Conservation (phyloP, 2,329 filamentous ascomycete genomes). For the Xylariaceae sp. region DNA sequence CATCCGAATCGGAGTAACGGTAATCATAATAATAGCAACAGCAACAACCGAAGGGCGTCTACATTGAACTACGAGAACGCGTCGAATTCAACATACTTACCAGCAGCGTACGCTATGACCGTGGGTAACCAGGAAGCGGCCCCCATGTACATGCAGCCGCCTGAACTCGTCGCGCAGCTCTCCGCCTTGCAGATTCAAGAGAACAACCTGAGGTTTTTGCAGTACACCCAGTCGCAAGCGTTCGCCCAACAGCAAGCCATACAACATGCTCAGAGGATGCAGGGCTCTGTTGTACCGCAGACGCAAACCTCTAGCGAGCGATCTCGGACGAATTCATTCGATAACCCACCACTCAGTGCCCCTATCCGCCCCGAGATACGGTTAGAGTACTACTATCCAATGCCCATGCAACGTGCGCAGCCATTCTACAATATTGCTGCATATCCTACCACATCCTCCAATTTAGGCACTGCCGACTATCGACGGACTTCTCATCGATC, state of each 20-base stretch:
- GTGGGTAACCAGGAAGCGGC: conserved; percentile 43
- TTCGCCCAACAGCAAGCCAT: conserved; percentile 41
- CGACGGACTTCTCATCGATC: conserved; percentile 54
- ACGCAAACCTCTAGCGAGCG: conserved; percentile 42
- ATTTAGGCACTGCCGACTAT: conserved; percentile 45
- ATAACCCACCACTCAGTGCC: conserved; percentile 55
- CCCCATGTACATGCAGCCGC: conserved; percentile 43
- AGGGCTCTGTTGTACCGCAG: conserved; percentile 30
- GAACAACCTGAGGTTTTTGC: conserved; percentile 41
- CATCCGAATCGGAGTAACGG: conserved; percentile 37
- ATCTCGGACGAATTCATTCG: conserved; percentile 58
- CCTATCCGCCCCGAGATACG: conserved; percentile 52
- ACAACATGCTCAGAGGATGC: conserved; percentile 42
- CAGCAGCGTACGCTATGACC: conserved; percentile 35
- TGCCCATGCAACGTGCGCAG: conserved; percentile 35
- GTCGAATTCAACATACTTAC: conserved; percentile 37
- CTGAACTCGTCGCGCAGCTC: conserved; percentile 40
- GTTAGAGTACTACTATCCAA: conserved; percentile 51
- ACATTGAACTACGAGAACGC: conserved; percentile 48
- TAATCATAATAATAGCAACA: conserved; percentile 34
- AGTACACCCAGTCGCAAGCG: conserved; percentile 43
- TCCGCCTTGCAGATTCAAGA: conserved; percentile 44
- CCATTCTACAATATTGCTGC: conserved; percentile 48
- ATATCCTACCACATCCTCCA: conserved; percentile 53
- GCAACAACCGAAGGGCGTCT: conserved; percentile 43